A percentile compares a stretch with the other conserved stretches of the same genome.
Conservation (phyloP, 148 eudicot species). For the Amaranthus cruentus region DNA sequence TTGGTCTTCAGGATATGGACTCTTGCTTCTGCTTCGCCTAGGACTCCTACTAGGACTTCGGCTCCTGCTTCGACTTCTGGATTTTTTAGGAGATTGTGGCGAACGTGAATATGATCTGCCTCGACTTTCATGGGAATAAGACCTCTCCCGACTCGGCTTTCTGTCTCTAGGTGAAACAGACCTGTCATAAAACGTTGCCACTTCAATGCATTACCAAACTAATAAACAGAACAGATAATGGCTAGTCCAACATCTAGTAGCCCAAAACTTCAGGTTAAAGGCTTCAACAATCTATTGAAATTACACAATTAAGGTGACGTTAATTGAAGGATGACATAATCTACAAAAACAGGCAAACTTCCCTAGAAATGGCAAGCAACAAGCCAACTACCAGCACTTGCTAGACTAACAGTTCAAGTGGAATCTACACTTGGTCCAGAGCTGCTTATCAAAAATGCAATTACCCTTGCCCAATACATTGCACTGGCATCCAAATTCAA, state of each 20-base stretch:
- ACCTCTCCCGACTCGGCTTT: conserved; percentile 61
- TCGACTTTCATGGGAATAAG: conserved; percentile 39
- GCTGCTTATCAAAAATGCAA: background rate
- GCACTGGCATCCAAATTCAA: background rate
- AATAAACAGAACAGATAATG: background rate
- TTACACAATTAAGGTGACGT: background rate
- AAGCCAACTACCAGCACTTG: background rate
- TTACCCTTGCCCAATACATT: background rate
- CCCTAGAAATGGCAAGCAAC: background rate
- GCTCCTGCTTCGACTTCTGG: conserved; percentile 45
- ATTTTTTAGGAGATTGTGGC: conserved; percentile 30
- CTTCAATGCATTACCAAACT: conserved; percentile 7
- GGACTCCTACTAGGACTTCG: conserved; percentile 30
- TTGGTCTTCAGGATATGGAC: conserved; percentile 42
- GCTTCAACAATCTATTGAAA: background rate
- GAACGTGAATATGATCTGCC: conserved; percentile 41
- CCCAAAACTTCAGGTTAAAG: background rate
- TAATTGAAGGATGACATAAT: background rate
- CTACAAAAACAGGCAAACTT: background rate
- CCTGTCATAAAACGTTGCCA: conserved; percentile 36
- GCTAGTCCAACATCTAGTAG: background rate
- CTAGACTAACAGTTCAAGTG: background rate
- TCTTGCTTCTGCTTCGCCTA: conserved; percentile 33
- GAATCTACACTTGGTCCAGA: background rate
- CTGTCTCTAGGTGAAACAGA: conserved; percentile 68